Evolutionary conservation across 1,284 basidiomycete species (phyloP), one percentile per base, ranked within the genome.

Genomic region (Leccinum fallax): DNA sequence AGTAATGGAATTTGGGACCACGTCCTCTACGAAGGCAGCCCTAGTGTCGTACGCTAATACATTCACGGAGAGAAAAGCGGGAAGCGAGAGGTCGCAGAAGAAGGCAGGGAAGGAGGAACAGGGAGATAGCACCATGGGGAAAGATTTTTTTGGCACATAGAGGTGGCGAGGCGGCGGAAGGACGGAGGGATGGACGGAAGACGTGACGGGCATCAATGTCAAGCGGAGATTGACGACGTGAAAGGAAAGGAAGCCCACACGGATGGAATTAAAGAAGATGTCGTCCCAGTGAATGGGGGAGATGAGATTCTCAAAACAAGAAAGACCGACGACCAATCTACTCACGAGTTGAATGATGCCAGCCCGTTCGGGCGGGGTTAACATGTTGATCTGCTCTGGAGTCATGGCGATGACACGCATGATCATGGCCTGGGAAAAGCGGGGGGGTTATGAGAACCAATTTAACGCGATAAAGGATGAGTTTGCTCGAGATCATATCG

Each of bases 401-500:
- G 86, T 86, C 87, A 91, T 88, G 16, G 83, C 79, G 55, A 90
- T 70, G 9, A 91, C 84, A 53, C 83, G 83, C 77, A 89, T 80
- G 26, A 91, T 85, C 70, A 90, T 80, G 28, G 83, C 83, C 88
- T 90, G 61, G 32, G 57, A 26, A 28, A 32, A 19, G 40, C 57
- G 32, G n/a, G 10, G 21, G n/a, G 46, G 21, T 11, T 10, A 49
- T 66, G 51, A 71, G 66, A 61, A 69, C 24, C 8, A 15, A 53
- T 52, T n/a, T 24, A 55, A 58, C n/a, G 43, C 19, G 24, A 63
- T 24, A 34, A 30, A 40, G 9, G n/a, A 40, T 40, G n/a, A 9
- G 40, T 40, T 40, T 40, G 9, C 40, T 9, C 56, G 57, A 32
- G n/a, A 30, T 28, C 21, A 30, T 40, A 55, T 36, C 36, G 36